Percentiles rank a stretch among this genome's conserved stretches.
Evolutionary conservation across 306 rosid genomes (phyloP).

Genomic region (Sechiopsis laciniata): DNA sequence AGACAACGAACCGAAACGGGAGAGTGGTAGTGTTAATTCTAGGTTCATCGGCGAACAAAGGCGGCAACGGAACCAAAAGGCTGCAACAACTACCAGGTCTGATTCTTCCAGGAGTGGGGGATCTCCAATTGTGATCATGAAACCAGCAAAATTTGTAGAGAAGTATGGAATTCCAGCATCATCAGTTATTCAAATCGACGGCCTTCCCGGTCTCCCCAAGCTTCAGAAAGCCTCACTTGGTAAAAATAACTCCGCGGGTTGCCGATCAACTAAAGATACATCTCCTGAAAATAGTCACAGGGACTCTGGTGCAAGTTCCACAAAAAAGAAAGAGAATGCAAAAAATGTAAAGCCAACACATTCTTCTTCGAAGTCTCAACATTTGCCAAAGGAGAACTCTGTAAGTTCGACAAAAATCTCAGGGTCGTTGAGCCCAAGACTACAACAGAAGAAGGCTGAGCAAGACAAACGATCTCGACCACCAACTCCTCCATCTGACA

Average conservation of each 20-base stretch:
- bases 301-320: conserved; percentile 41
- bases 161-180: conserved; percentile 55
- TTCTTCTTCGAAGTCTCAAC: conserved; percentile 52
- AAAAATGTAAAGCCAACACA: conserved; percentile 36
- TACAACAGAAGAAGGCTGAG: conserved; percentile 75
- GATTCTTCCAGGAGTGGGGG: conserved; percentile 46
- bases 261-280: conserved; percentile 41
- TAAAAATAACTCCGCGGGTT: conserved; percentile 36
- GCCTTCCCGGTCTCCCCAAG: conserved; percentile 38
- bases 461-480: conserved; percentile 66
- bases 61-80: conserved; percentile 32
- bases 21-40: conserved; percentile 36
- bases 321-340: conserved; percentile 46
- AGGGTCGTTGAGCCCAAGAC: conserved; percentile 72
- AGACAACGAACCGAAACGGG: conserved; percentile 39
- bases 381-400: conserved; percentile 37
- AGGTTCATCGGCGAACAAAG: conserved; percentile 39
- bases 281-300: conserved; percentile 37
- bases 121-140: conserved; percentile 90
- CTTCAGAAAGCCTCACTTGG: conserved; percentile 29
- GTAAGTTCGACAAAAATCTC: conserved; percentile 45
- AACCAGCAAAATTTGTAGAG: conserved; percentile 73
- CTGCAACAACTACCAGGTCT: conserved; percentile 41
- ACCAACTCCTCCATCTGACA: conserved; percentile 56
- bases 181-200: conserved; percentile 43